Base-by-base conservation (phyloP, 345 rosid species). In the Anacardium occidentale region DNA sequence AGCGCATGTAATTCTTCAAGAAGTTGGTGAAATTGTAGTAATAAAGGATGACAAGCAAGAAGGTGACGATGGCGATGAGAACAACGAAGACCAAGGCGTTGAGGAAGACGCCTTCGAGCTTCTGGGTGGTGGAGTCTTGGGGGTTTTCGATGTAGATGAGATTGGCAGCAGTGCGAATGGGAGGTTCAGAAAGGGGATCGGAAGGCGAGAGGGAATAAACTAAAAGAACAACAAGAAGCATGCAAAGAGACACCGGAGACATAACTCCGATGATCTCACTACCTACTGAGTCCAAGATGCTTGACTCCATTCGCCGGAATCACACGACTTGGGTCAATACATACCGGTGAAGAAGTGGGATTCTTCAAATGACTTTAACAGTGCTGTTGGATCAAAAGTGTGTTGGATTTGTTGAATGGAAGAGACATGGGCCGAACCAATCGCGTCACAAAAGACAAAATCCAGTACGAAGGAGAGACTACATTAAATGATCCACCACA, bases 221-320 rank as follows among this genome's bases (percentile, higher is more conserved):
- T 57, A 95, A 85, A 76, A 95, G 91, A 74, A 95, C 99, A 5
- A 95, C 99, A 24, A 91, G 84, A 77, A 90, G 68, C 99, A 95
- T 95, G 78, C 98, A 95, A 73, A 95, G 79, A 51, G 99, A 95
- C 73, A 95, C 97, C 3, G 99, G 99, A 45, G 94, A 82, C 93
- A 95, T 95, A 6, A 91, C 97, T 51, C 97, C 98, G 82, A 92
- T 87, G 58, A 95, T 92, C 81, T 95, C 99, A n/a, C 81, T 74
- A 44, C 98, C 98, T 64, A 95, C 83, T 34, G 87, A 79, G 37
- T 86, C 97, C 71, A 95, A 74, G 52, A 95, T 77, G 79, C 90
- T 90, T 9, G 89, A 75, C 77, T 88, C 95, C 95, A 88, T 87
- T 37, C 14, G 44, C 66, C 75, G 52, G 61, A 15, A 22, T 47